These are phyloP conservation scores for Eucalyptus fibrosa DNA, from an alignment of 345 rosid genomes.

Conservation along the genomic window DNA sequence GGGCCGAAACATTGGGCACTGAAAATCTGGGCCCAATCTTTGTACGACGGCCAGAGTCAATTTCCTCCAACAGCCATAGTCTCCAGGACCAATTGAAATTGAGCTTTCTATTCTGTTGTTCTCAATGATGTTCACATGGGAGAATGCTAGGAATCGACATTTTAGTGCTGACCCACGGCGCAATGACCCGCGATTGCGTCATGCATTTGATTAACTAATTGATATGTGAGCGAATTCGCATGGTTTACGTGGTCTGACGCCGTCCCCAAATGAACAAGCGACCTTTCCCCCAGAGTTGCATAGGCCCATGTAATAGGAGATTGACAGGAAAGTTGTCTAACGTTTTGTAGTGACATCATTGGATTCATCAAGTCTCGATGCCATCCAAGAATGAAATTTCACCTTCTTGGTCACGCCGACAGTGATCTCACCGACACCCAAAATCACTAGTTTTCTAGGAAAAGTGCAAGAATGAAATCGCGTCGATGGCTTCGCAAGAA, in stretches of 20 bases:
- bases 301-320: background rate
- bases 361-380: background rate
- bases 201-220: background rate
- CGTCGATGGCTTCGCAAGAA: background rate
- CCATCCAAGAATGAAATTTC: background rate
- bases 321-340: background rate
- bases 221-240: background rate
- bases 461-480: background rate
- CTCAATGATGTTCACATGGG: background rate
- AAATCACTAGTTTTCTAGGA: background rate
- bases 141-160: background rate
- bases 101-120: background rate
- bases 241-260: background rate
- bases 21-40: background rate
- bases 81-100: background rate
- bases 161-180: background rate
- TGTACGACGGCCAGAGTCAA: background rate
- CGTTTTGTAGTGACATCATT: background rate
- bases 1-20: background rate
- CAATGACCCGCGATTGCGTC: rapidly evolving
- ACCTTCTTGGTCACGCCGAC: background rate
- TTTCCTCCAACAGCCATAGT: background rate
- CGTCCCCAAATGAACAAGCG: background rate
- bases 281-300: background rate
- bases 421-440: background rate